Percentiles rank a stretch among this genome's conserved stretches.
phyloP scores from a whole-genome alignment of 257 asterid species.

The Lycium barbarum region DNA sequence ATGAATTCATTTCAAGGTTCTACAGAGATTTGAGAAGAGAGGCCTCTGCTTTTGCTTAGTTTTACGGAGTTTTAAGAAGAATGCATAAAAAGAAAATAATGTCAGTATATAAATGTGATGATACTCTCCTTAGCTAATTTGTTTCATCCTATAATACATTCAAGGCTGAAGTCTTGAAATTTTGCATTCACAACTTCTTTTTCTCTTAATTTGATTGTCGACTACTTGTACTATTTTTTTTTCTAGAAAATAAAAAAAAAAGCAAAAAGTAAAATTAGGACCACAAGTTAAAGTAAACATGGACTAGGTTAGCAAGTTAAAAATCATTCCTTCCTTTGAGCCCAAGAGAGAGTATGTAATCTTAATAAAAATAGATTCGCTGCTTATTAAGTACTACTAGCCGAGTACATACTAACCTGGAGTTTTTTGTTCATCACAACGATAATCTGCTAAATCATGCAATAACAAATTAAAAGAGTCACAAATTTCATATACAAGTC shows the following conservation, averaged over 20 bases:
- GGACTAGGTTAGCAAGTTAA: not conserved
- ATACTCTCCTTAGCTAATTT: too few relatives aligned
- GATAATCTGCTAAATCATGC: too few relatives aligned
- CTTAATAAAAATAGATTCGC: not conserved
- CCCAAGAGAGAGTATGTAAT: not conserved
- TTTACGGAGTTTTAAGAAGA: not conserved
- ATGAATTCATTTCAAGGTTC: slow-evolving; percentile 39
- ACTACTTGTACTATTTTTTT: not conserved
- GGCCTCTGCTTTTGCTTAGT: not conserved
- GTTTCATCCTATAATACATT: not conserved
- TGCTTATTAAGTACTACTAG: too few relatives aligned
- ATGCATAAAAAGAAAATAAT: not conserved
- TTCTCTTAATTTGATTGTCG: not conserved
- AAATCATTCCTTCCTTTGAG: not conserved
- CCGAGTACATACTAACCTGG: too few relatives aligned
- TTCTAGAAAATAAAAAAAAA: not conserved
- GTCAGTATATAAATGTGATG: not conserved
- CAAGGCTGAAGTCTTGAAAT: not conserved
- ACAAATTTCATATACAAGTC: too few relatives aligned
- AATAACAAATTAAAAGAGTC: too few relatives aligned
- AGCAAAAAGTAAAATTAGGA: too few relatives aligned
- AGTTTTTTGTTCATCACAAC: too few relatives aligned
- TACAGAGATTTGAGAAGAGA: slow-evolving; percentile 37
- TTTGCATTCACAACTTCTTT: not conserved
- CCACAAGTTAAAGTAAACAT: not conserved